phyloP scores from a whole-genome alignment of 2,329 filamentous ascomycete species.

The Colletotrichum salicis region DNA sequence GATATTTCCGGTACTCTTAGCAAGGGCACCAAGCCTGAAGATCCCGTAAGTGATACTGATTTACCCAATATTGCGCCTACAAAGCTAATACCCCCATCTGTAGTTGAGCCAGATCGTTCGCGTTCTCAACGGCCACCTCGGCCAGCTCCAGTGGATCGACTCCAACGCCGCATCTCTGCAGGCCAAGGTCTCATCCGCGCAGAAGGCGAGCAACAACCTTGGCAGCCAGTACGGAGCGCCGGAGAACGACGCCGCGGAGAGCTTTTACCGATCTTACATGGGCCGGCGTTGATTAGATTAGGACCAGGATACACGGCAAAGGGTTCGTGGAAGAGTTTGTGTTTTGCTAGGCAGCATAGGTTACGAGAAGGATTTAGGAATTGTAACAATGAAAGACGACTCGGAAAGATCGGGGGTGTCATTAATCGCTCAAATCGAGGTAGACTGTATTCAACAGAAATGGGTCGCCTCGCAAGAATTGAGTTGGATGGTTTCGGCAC shows the following conservation, averaged over 20 bases:
- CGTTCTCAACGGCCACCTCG: constrained; percentile 91
- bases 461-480: constrained; percentile 18
- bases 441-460: not conserved
- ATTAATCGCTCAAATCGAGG: constrained; percentile 8
- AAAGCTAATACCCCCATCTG: constrained; percentile 38
- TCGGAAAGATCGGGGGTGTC: constrained; percentile 9
- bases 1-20: constrained; percentile 87
- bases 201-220: constrained; percentile 78
- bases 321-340: constrained; percentile 17
- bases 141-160: constrained; percentile 93
- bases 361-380: constrained; percentile 19
- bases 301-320: constrained; percentile 25
- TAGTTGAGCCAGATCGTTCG: constrained; percentile 95
- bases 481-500: constrained; percentile 29
- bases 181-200: constrained; percentile 82
- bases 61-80: not conserved
- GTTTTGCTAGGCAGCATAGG: constrained; percentile 37
- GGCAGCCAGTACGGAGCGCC: constrained; percentile 66
- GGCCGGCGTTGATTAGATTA: constrained; percentile 68
- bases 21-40: constrained; percentile 89
- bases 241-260: constrained; percentile 80
- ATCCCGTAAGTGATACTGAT: constrained; percentile 72
- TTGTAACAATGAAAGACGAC: not conserved
- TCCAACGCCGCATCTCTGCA: constrained; percentile 83
- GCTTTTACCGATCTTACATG: constrained; percentile 91